Percentiles rank a stretch among this genome's conserved stretches.
These are phyloP conservation scores for Pichia sporocuriosa DNA, from an alignment of 805 yeast species.

Conservation along the genomic window DNA sequence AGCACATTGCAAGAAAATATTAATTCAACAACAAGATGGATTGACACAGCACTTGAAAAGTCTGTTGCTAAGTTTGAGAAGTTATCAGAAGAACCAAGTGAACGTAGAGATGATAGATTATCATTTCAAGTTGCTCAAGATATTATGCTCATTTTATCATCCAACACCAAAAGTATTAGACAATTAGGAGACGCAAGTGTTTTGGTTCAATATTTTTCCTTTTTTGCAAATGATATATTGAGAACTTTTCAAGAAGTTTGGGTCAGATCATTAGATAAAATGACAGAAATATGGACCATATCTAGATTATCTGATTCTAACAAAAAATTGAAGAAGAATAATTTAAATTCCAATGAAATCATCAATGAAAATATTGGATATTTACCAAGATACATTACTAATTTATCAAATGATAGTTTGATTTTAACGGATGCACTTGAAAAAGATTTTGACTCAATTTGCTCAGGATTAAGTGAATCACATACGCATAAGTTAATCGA, in stretches of 20 bases:
- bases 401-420: constrained; percentile 28
- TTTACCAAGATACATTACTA: constrained; percentile 27
- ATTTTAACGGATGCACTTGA: constrained; percentile 27
- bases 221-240: constrained; percentile 20
- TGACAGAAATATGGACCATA: constrained; percentile 13
- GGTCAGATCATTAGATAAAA: constrained; percentile 16
- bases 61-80: constrained; percentile 47
- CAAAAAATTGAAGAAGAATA: not conserved
- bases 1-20: constrained; percentile 70
- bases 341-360: not conserved
- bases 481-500: constrained; percentile 21
- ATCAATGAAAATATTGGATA: constrained; percentile 18
- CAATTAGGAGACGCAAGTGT: constrained; percentile 31
- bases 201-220: constrained; percentile 20
- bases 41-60: constrained; percentile 37
- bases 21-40: constrained; percentile 80
- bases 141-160: constrained; percentile 21
- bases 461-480: constrained; percentile 18
- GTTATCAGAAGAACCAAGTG: constrained; percentile 64
- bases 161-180: constrained; percentile 31
- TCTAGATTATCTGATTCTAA: constrained; percentile 4
- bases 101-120: constrained; percentile 19
- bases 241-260: constrained; percentile 19
- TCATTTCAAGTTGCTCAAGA: constrained; percentile 27
- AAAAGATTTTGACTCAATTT: constrained; percentile 16